These are phyloP conservation scores for Melanogaster broomeanus DNA, from an alignment of 768 basidiomycete genomes.

Conservation along the genomic window DNA sequence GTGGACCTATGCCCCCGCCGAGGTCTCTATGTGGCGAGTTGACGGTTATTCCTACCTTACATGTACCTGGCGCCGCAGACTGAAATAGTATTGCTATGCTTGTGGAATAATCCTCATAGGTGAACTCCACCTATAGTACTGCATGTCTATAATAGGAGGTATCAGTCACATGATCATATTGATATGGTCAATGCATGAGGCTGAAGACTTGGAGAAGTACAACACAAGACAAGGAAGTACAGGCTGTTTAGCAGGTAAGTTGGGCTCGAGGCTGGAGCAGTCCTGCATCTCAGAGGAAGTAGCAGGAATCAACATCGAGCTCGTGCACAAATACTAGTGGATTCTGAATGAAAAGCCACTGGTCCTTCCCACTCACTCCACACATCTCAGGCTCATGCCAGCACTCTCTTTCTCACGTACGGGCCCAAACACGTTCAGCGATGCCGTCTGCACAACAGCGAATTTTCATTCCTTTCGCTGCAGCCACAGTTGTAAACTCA, in stretches of 20 bases:
- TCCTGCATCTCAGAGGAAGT: not conserved
- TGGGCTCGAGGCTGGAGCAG: not conserved
- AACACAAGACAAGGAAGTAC: too few relatives aligned
- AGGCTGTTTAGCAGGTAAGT: not conserved
- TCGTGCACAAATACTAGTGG: not conserved
- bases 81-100: too few relatives aligned
- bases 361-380: not conserved
- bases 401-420: not conserved
- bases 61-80: slow-evolving; percentile 1
- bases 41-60: slow-evolving; percentile 25
- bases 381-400: not conserved
- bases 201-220: too few relatives aligned
- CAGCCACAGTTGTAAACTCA: slow-evolving; percentile 10
- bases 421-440: not conserved
- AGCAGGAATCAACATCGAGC: not conserved
- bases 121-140: too few relatives aligned
- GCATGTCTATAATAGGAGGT: too few relatives aligned
- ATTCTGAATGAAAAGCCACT: not conserved
- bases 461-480: not conserved
- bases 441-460: not conserved
- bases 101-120: too few relatives aligned
- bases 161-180: slow-evolving; percentile 16
- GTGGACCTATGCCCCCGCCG: slow-evolving; percentile 24
- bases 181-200: too few relatives aligned
- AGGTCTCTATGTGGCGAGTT: slow-evolving; percentile 26